phyloP scores from a whole-genome alignment of 75 land plant genomes.

The Selaginella moellendorffii region DNA sequence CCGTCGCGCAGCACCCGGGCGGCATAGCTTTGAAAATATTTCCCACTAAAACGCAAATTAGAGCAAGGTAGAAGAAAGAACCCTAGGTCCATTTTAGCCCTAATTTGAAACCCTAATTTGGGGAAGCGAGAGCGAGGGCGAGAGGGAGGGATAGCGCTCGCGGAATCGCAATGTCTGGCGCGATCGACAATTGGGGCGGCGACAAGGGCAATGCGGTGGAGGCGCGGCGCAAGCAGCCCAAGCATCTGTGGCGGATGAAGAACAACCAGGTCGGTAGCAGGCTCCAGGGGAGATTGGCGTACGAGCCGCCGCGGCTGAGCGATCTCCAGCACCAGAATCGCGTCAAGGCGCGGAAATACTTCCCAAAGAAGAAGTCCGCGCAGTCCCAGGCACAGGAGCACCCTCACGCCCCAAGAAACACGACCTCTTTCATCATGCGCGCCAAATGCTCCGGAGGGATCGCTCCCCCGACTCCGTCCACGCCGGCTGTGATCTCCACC shows the following conservation, averaged over 20 bases:
- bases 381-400: constrained; percentile 25
- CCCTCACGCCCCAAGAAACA: constrained; percentile 77
- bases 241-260: neutral
- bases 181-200: too few relatives aligned
- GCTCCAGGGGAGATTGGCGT: constrained; percentile 11
- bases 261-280: constrained; percentile 9
- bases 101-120: too few relatives aligned
- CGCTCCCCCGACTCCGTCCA: constrained; percentile 70
- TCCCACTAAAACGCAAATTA: too few relatives aligned
- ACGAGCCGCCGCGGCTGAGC: constrained; percentile 46
- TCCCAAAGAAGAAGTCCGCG: constrained; percentile 42
- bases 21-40: too few relatives aligned
- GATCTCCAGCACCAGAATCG: constrained; percentile 67
- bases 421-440: constrained; percentile 67
- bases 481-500: constrained; percentile 77
- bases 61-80: too few relatives aligned
- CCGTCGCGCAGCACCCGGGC: too few relatives aligned
- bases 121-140: too few relatives aligned
- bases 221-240: constrained; percentile 8
- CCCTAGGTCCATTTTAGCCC: too few relatives aligned
- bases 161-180: too few relatives aligned
- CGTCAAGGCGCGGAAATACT: constrained; percentile 43
- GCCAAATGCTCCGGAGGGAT: constrained; percentile 81
- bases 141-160: too few relatives aligned
- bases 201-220: too few relatives aligned